A percentile compares a stretch with the other conserved stretches of the same genome.
Evolutionary conservation across 176 grass and related monocot genomes (phyloP).

Genomic region (Raddia guianensis): DNA sequence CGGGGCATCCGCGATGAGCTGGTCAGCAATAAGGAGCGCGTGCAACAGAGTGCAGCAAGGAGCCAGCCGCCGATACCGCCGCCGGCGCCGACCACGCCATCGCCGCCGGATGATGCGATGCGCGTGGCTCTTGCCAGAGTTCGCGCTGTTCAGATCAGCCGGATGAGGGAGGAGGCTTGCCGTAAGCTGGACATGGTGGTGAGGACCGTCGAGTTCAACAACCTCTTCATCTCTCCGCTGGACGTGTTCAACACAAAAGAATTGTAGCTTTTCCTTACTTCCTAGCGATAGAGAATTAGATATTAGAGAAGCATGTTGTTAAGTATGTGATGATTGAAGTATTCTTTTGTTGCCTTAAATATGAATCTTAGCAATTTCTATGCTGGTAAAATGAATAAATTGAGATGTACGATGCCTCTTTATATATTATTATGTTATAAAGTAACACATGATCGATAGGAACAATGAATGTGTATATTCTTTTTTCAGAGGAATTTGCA

Average conservation of each 20-base stretch:
- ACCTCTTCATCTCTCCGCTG: too few relatives aligned
- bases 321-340: too few relatives aligned
- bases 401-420: slow-evolving; percentile 6
- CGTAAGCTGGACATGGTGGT: too few relatives aligned
- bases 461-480: too few relatives aligned
- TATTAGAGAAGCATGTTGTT: neutral
- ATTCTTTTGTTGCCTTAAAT: neutral
- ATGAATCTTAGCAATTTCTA: neutral
- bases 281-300: neutral
- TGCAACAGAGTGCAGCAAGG: neutral
- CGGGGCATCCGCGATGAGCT: neutral
- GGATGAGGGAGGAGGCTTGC: too few relatives aligned
- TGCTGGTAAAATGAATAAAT: neutral
- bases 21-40: neutral
- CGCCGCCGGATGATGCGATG: neutral
- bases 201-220: too few relatives aligned
- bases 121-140: neutral
- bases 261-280: neutral
- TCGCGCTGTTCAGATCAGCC: too few relatives aligned
- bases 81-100: neutral
- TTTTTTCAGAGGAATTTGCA: too few relatives aligned
- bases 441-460: neutral
- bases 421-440: neutral
- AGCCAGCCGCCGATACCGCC: neutral
- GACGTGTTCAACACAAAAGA: neutral